Conservation (phyloP, 2,329 filamentous ascomycete genomes). For the Ophiostoma triangulosporum region DNA sequence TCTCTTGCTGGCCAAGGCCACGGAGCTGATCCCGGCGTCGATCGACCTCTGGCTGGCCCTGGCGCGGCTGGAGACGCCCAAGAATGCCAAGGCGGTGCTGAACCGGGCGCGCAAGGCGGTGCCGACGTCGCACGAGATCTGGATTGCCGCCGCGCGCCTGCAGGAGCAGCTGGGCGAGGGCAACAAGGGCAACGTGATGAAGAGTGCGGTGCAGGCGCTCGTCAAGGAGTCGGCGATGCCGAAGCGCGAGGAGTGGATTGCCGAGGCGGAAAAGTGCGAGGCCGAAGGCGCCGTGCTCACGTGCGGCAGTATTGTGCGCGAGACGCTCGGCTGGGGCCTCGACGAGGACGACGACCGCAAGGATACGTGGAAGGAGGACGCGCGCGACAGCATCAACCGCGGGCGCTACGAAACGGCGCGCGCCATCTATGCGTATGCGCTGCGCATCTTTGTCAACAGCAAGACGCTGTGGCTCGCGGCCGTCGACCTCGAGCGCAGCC, state of each 20-base stretch:
- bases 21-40: slow-evolving; percentile 84
- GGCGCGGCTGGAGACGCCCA: slow-evolving; percentile 74
- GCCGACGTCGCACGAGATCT: slow-evolving; percentile 87
- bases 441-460: slow-evolving; percentile 80
- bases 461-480: slow-evolving; percentile 82
- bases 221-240: slow-evolving; percentile 91
- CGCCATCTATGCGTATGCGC: slow-evolving; percentile 83
- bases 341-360: slow-evolving; percentile 96
- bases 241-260: slow-evolving; percentile 93
- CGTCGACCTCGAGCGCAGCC: slow-evolving; percentile 79
- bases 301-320: slow-evolving; percentile 77
- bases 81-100: slow-evolving; percentile 87
- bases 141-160: slow-evolving; percentile 84
- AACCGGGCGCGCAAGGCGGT: slow-evolving; percentile 91
- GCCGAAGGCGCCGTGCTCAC: slow-evolving; percentile 79
- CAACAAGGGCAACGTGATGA: slow-evolving; percentile 81
- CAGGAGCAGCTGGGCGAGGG: slow-evolving; percentile 75
- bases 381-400: slow-evolving; percentile 64
- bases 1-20: slow-evolving; percentile 83
- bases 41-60: slow-evolving; percentile 92
- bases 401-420: slow-evolving; percentile 81
- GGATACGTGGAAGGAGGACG: slow-evolving; percentile 92
- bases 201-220: slow-evolving; percentile 76
- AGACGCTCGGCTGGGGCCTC: slow-evolving; percentile 83
- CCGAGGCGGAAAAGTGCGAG: slow-evolving; percentile 88